Conservation (phyloP, 345 rosid species). For the Dimocarpus longan region DNA sequence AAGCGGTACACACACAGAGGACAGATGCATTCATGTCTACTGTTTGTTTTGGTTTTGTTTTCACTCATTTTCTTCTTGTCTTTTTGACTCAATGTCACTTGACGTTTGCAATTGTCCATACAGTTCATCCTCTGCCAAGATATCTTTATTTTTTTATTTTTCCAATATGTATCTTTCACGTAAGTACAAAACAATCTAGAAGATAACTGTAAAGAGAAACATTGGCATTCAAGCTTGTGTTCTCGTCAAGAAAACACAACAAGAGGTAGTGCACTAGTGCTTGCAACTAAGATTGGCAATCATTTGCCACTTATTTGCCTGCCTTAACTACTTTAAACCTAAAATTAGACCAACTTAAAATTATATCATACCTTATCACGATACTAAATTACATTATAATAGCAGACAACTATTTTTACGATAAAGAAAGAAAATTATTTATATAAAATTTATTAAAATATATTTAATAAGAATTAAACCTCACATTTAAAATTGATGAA, state of each 20-base stretch:
- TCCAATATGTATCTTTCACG: conserved; percentile 4
- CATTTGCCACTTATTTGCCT: too few species aligned
- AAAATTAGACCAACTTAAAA: too few species aligned
- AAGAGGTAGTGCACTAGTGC: background rate
- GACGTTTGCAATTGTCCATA: conserved; percentile 13
- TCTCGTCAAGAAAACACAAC: background rate
- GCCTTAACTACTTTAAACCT: too few species aligned
- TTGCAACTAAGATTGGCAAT: too few species aligned
- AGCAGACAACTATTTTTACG: too few species aligned
- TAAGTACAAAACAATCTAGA: background rate
- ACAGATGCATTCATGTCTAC: background rate
- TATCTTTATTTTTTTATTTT: background rate
- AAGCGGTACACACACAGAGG: background rate
- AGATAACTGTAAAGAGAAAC: background rate
- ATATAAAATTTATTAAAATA: too few species aligned
- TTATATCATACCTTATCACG: too few species aligned
- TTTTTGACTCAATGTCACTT: conserved; percentile 10
- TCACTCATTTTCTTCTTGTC: conserved; percentile 17
- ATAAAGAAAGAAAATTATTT: too few species aligned
- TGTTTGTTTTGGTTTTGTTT: background rate
- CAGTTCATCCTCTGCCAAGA: conserved; percentile 21
- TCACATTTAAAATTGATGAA: too few species aligned
- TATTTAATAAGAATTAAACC: too few species aligned
- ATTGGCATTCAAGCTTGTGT: background rate
- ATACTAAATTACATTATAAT: too few species aligned